Evolutionary conservation across 768 basidiomycete species (phyloP).

Genomic region (Mycena venus): DNA sequence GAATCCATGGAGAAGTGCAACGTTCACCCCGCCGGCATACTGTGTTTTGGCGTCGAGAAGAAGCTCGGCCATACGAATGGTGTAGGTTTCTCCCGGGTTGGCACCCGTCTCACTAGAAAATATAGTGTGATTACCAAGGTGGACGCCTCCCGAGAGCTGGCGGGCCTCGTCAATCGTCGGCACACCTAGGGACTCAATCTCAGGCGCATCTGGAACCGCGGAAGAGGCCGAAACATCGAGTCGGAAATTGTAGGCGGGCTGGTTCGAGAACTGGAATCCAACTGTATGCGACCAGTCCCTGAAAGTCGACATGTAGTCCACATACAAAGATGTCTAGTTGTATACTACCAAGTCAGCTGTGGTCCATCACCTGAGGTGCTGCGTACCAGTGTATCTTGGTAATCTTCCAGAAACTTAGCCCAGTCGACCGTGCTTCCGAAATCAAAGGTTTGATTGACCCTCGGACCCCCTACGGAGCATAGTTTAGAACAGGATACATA

Average conservation of each 20-base stretch:
- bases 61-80: constrained; percentile 28
- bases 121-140: constrained; percentile 29
- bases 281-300: constrained; percentile 25
- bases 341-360: background rate
- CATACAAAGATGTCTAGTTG: constrained; percentile 29
- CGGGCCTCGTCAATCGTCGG: constrained; percentile 32
- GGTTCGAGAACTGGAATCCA: constrained; percentile 31
- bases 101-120: constrained; percentile 32
- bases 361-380: background rate
- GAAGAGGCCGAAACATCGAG: constrained; percentile 32
- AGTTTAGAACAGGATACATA: background rate
- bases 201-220: constrained; percentile 31
- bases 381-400: constrained; percentile 33
- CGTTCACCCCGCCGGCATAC: constrained; percentile 32
- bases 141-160: constrained; percentile 32
- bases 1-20: constrained; percentile 32
- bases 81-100: constrained; percentile 3
- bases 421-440: constrained; percentile 26
- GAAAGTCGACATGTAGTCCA: constrained; percentile 30
- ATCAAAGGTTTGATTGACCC: constrained; percentile 26
- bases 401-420: constrained; percentile 31
- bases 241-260: constrained; percentile 33
- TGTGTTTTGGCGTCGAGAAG: constrained; percentile 28
- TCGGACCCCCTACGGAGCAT: background rate
- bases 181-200: constrained; percentile 32